phyloP scores from a whole-genome alignment of 345 rosid species.

The Gossypium ekmanianum region DNA sequence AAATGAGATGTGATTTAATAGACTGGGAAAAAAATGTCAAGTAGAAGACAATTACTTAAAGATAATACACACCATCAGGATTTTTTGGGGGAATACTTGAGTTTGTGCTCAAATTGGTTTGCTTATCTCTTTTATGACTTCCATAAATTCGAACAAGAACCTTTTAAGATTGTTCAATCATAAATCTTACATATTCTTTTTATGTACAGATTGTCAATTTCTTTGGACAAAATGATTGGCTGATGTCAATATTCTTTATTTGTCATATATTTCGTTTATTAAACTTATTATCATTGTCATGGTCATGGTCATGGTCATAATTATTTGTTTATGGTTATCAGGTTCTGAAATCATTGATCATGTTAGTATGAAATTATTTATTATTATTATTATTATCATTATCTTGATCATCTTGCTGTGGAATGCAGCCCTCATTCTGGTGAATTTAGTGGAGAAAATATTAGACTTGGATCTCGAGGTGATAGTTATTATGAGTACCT shows the following conservation, averaged over 20 bases:
- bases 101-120: not conserved
- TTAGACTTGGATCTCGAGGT: conserved; percentile 96
- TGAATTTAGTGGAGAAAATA: conserved; percentile 80
- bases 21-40: not conserved
- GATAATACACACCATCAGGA: not conserved
- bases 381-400: not conserved
- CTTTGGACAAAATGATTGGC: not conserved
- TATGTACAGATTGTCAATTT: not conserved
- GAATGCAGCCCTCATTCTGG: conserved; percentile 83
- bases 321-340: not conserved
- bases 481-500: conserved; percentile 98
- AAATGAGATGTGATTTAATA: not conserved
- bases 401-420: conserved; percentile 10
- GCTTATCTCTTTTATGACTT: not conserved
- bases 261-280: not conserved
- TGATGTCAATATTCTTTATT: conserved; percentile 7
- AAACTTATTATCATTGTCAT: not conserved
- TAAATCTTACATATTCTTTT: not conserved
- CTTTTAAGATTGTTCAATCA: not conserved
- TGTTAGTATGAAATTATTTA: conserved; percentile 14
- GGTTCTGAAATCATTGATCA: conserved; percentile 17
- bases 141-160: not conserved
- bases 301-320: not conserved
- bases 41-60: not conserved
- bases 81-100: not conserved